Evolutionary conservation across 1,284 basidiomycete genomes (phyloP), one percentile per base, ranked within the genome.

Genomic region (Laetiporus sulphureus): DNA sequence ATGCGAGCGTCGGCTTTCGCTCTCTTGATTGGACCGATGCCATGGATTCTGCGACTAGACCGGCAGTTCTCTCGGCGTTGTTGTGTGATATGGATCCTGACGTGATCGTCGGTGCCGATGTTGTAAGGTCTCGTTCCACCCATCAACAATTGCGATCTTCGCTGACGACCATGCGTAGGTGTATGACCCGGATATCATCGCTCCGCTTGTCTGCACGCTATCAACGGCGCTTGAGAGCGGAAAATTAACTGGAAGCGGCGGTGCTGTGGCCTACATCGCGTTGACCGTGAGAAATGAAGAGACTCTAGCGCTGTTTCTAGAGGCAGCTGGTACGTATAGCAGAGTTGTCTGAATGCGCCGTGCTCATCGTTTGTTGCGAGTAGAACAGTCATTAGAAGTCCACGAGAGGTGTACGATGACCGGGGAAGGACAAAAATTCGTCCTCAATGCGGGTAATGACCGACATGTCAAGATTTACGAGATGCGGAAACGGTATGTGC

Each of bases 21-120:
- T 49, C 61, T 4, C 55, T 88, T 10, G 80, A 88, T 57, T 89
- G 86, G 86, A 64, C 65, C 5, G 71, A 77, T 47, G 73, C 80
- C 3, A 47, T 73, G n/a, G 63, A 71, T 29, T 27, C 52, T 1
- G 50, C 58, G 11, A 49, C 44, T 51, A 22, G 45, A 30, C 19
- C 47, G 39, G 13, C 46, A 65, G 7, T 15, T 37, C 13, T 60
- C 37, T 33, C 42, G 10, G 49, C 54, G 2, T 49, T 72, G 3
- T 53, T 85, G 2, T 52, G 66, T 5, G 64, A 70, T 23, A 61
- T 71, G 3, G 53, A 67, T 18, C 64, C 72, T 3, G 75, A 83
- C 33, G 41, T 86, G 1, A 64, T 89, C 21, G 51, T 89, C 2
- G 84, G 83, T 11, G 79, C 85, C 27, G 85, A 89, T 54, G 65